Percentiles rank a stretch among this genome's conserved stretches.
phyloP scores from a whole-genome alignment of 768 basidiomycete genomes.

The Leucocoprinus birnbaumii region DNA sequence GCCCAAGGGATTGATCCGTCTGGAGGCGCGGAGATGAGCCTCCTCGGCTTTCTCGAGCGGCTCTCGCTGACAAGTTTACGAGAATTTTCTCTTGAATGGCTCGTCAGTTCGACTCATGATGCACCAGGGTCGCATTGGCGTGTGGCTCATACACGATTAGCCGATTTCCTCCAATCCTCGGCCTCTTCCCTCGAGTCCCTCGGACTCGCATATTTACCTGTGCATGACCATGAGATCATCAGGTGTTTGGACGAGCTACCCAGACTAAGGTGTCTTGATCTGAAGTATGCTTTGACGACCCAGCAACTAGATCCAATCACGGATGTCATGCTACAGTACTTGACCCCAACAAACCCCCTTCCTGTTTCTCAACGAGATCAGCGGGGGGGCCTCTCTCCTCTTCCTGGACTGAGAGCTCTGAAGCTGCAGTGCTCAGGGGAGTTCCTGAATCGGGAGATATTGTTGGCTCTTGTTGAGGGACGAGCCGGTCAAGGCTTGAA shows the following conservation, averaged over 20 bases:
- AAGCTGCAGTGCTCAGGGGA: constrained; percentile 34
- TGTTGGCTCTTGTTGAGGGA: constrained; percentile 27
- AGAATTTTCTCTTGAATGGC: constrained; percentile 33
- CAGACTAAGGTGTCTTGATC: constrained; percentile 24
- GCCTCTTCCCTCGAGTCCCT: constrained; percentile 27
- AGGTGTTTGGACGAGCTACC: constrained; percentile 28
- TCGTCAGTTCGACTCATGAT: constrained; percentile 17
- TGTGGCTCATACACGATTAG: constrained; percentile 23
- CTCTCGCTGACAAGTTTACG: constrained; percentile 27
- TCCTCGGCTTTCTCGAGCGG: constrained; percentile 28
- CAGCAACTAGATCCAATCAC: constrained; percentile 33
- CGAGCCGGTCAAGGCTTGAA: not conserved
- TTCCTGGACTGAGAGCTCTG: constrained; percentile 13
- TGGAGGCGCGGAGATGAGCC: constrained; percentile 18
- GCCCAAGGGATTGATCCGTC: constrained; percentile 23
- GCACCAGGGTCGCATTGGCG: constrained; percentile 16
- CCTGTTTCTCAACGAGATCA: not conserved
- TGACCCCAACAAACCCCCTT: constrained; percentile 10
- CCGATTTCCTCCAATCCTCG: constrained; percentile 23
- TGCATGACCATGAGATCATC: constrained; percentile 29
- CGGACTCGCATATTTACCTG: constrained; percentile 34
- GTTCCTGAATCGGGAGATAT: constrained; percentile 18
- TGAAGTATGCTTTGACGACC: constrained; percentile 33
- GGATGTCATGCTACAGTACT: constrained; percentile 25
- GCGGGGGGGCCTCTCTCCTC: not conserved